Evolutionary conservation across 306 rosid genomes (phyloP).

Genomic region (Lagenaria siceraria): DNA sequence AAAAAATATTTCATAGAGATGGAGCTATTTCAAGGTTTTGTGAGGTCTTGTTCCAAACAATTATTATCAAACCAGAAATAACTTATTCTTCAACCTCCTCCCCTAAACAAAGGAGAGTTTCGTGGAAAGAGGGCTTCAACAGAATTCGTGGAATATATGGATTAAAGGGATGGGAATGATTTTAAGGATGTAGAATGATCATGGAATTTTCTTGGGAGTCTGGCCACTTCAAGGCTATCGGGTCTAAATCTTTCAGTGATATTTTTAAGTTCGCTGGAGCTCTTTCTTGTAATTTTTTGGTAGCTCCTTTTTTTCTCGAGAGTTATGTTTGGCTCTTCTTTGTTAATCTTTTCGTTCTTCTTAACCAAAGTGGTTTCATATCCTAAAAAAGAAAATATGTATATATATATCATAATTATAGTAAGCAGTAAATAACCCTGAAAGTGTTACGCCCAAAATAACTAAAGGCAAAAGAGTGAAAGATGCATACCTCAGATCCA

Average conservation of each 20-base stretch:
- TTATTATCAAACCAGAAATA: neutral
- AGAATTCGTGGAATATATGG: neutral
- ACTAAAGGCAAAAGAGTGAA: neutral
- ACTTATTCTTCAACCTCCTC: neutral
- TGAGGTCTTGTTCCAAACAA: neutral
- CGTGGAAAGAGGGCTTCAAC: neutral
- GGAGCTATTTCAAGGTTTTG: neutral
- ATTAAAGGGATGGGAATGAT: neutral
- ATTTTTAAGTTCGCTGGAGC: neutral
- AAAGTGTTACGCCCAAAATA: neutral
- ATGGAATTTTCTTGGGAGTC: neutral
- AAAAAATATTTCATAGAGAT: neutral
- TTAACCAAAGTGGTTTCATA: neutral
- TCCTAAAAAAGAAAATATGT: neutral
- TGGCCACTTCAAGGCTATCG: neutral
- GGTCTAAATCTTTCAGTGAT: neutral
- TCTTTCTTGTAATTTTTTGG: no score
- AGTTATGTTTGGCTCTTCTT: neutral
- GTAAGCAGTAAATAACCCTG: neutral
- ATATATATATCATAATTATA: no score
- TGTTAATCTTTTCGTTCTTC: neutral
- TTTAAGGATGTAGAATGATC: neutral
- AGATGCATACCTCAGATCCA: neutral
- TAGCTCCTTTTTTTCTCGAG: neutral
- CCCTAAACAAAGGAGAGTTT: neutral